phyloP scores from a whole-genome alignment of 1,284 basidiomycete species.

The Ustilago bromivora region DNA sequence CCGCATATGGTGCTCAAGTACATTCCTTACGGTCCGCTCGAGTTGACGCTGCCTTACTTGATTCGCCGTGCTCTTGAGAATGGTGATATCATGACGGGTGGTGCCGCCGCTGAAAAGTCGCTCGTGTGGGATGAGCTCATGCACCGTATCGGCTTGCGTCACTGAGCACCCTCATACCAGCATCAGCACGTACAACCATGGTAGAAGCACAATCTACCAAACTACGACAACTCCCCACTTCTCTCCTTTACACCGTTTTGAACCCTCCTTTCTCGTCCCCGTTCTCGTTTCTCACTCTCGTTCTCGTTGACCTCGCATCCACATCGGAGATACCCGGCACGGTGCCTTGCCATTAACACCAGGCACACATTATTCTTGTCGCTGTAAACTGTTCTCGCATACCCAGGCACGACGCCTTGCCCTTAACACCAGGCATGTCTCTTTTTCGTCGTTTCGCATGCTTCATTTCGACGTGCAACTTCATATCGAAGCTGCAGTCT shows the following conservation, averaged over 20 bases:
- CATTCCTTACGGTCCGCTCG: slow-evolving; percentile 59
- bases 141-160: slow-evolving; percentile 45
- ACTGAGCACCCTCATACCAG: slow-evolving; percentile 6
- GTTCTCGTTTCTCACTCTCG: slow-evolving; percentile 1
- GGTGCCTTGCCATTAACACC: slow-evolving; percentile 51
- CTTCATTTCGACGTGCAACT: slow-evolving; percentile 4
- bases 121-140: slow-evolving; percentile 46
- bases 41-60: slow-evolving; percentile 79
- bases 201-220: background rate
- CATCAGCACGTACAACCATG: background rate
- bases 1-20: slow-evolving; percentile 66
- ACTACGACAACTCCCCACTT: background rate
- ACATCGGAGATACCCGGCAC: slow-evolving; percentile 34
- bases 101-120: slow-evolving; percentile 71
- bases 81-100: slow-evolving; percentile 76
- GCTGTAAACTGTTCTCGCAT: slow-evolving; percentile 22
- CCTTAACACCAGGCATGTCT: slow-evolving; percentile 44
- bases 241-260: background rate
- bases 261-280: background rate
- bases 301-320: slow-evolving; percentile 7
- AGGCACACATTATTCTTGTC: slow-evolving; percentile 13
- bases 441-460: slow-evolving; percentile 14
- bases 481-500: background rate
- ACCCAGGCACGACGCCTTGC: slow-evolving; percentile 43
- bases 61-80: slow-evolving; percentile 83